phyloP scores from a whole-genome alignment of 768 basidiomycete genomes.

The Tricholoma sp. region DNA sequence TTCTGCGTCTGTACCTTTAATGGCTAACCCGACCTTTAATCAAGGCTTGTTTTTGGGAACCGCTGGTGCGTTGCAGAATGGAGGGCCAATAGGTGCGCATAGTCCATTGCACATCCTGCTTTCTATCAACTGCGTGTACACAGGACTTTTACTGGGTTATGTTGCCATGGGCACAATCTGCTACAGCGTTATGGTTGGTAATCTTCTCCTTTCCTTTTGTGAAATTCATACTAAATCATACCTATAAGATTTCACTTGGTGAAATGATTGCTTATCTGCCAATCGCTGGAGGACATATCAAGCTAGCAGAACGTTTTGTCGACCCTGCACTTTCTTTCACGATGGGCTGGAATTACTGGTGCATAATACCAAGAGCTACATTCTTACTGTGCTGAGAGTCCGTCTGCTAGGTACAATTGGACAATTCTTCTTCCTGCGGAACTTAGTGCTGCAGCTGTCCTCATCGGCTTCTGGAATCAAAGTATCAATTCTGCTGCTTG shows the following conservation, averaged over 20 bases:
- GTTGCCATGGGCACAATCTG: slow-evolving; percentile 60
- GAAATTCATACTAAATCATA: not conserved
- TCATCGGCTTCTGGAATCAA: slow-evolving; percentile 70
- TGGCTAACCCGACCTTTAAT: not conserved
- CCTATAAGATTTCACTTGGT: slow-evolving; percentile 53
- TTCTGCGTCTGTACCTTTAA: not conserved
- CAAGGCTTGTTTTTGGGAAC: slow-evolving; percentile 56
- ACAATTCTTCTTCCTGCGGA: slow-evolving; percentile 67
- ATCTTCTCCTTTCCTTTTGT: slow-evolving; percentile 6
- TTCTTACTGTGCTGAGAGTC: too few species aligned
- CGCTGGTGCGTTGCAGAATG: slow-evolving; percentile 38
- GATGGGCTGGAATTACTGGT: slow-evolving; percentile 52
- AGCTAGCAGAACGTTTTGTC: slow-evolving; percentile 76
- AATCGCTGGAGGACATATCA: slow-evolving; percentile 77
- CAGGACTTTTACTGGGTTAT: slow-evolving; percentile 71
- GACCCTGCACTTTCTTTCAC: slow-evolving; percentile 65
- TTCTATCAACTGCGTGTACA: not conserved
- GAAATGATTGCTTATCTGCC: slow-evolving; percentile 80
- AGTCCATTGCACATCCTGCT: not conserved
- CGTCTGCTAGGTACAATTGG: slow-evolving; percentile 47
- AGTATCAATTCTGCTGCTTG: slow-evolving; percentile 64
- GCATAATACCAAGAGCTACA: not conserved
- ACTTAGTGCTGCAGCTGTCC: slow-evolving; percentile 66
- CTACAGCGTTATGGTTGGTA: slow-evolving; percentile 76
- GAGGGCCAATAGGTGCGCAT: slow-evolving; percentile 61